Conservation (phyloP, 805 yeast species). For the Lipomyces orientalis region DNA sequence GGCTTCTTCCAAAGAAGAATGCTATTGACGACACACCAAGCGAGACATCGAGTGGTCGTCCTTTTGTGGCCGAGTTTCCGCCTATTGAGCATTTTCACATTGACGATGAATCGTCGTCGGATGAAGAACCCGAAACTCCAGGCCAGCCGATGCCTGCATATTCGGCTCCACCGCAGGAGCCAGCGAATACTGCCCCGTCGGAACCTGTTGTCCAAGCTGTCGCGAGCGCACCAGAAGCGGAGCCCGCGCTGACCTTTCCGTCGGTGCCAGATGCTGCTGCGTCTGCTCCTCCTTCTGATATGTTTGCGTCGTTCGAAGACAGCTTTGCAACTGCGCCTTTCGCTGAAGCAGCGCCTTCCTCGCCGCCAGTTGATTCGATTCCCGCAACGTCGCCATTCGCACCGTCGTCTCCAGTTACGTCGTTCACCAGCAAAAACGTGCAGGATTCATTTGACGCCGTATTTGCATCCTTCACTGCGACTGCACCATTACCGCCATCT, state of each 20-base stretch:
- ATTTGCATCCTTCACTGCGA: conserved; percentile 48
- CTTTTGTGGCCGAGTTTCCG: conserved; percentile 38
- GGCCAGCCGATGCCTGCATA: not conserved
- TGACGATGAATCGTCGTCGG: conserved; percentile 39
- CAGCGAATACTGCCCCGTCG: not conserved
- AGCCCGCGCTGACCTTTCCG: conserved; percentile 18
- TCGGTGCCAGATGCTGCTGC: conserved; percentile 36
- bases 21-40: not conserved
- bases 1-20: conserved; percentile 25
- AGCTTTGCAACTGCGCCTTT: conserved; percentile 29
- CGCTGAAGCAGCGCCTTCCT: conserved; percentile 18
- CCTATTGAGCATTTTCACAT: conserved; percentile 37
- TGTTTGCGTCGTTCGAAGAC: conserved; percentile 21
- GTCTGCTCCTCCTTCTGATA: conserved; percentile 40
- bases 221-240: conserved; percentile 19
- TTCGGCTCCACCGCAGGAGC: not conserved
- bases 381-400: conserved; percentile 58
- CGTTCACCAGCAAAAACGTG: conserved; percentile 6
- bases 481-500: conserved; percentile 16
- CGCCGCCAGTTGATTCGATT: conserved; percentile 53
- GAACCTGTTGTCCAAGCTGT: conserved; percentile 2
- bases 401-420: conserved; percentile 54
- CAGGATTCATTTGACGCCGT: conserved; percentile 47
- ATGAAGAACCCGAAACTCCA: conserved; percentile 36
- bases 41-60: not conserved